Base-by-base conservation (phyloP, 2,329 filamentous ascomycete genomes). In the Claviceps monticola region DNA sequence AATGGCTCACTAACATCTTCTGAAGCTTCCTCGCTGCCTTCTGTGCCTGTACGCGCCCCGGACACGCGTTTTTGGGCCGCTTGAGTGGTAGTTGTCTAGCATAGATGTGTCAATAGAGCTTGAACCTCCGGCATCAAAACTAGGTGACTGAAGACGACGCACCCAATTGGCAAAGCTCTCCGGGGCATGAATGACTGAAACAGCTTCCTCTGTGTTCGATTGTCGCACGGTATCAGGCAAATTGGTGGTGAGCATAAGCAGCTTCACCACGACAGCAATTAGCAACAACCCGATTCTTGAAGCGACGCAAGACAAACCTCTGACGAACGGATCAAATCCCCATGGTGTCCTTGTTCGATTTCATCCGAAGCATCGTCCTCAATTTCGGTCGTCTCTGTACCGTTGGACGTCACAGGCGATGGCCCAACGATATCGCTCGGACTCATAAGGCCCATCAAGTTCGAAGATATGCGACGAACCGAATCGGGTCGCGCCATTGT, bases 141-240 rank as follows among this genome's bases (percentile, higher is more conserved):
- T 21, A 14, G 13, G 23, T 16, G 11, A 4, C 29, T 21, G n/a
- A 34, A 26, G 52, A 26, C 19, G 43, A 64, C 78, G 63, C 66
- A 93, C 87, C 78, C 93, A 95, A 59, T 79, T 79, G 52, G 80
- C 78, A 66, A 93, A 96, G 55, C 84, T 87, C 57, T 88, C 76
- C 0, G 90, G 89, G 16, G 87, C 88, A 72, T 95, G 90, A 58
- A 96, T 95, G 51, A 95, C 90, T 1, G 90, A 96, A 50, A 88
- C 78, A 23, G 88, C 84, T 58, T 90, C 88, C 57, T 95, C 88
- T 55, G 82, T 82, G 23, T 77, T 76, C 50, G 71, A 70, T 49
- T 75, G 74, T 63, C 82, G 71, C 64, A 83, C 61, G 54, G 74
- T 70, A 43, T 80, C 78, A 2, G 79, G 68, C 9, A 84, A 60